Evolutionary conservation across 495 filamentous ascomycete genomes (phyloP), one percentile per base, ranked within the genome.

Genomic region (Podospora appendiculata): DNA sequence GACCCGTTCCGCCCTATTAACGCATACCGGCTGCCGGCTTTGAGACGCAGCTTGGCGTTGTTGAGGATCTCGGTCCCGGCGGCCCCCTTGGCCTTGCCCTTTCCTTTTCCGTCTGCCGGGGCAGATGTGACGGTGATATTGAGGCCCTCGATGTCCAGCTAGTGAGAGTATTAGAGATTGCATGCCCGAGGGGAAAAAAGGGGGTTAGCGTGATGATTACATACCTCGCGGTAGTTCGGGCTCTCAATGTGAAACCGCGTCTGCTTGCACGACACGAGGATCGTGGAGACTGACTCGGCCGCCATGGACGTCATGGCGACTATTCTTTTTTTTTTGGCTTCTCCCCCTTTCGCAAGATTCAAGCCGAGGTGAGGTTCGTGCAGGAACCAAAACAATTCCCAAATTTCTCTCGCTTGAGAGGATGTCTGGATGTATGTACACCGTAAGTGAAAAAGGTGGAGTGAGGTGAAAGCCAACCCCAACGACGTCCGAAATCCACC

Each of bases 1-100:
- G 81, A 80, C 2, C 88, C 88, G 71, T 93, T 93, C 18, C 86
- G 73, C 0, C 88, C 88, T 17, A 90, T 69, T 8, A 93, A 65
- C 0, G 84, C 88, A 71, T 91, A 91, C 45, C 83, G 77, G 25
- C 80, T 69, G 0, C 87, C 86, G 10, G 78, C 78, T 60, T 89
- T 86, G 19, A 93, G 70, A 38, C 80, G 79, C 33, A 91, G 66
- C 45, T 82, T 80, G 2, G 80, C 85, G 70, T 86, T 79, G 14
- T 66, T 68, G 14, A 93, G 75, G 9, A 93, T 77, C 64, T 91
- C 88, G 38, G 74, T 76, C 1, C 80, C 79, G 14, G 80, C 75
- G 18, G 62, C 84, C 84, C 0, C 66, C 73, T 55, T 79, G 82
- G 55, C 69, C 36, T 67, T 64, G 9, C 52, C 54, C 11, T 60